phyloP scores from a whole-genome alignment of 768 basidiomycete species.

The Pulveroboletus sp. region DNA sequence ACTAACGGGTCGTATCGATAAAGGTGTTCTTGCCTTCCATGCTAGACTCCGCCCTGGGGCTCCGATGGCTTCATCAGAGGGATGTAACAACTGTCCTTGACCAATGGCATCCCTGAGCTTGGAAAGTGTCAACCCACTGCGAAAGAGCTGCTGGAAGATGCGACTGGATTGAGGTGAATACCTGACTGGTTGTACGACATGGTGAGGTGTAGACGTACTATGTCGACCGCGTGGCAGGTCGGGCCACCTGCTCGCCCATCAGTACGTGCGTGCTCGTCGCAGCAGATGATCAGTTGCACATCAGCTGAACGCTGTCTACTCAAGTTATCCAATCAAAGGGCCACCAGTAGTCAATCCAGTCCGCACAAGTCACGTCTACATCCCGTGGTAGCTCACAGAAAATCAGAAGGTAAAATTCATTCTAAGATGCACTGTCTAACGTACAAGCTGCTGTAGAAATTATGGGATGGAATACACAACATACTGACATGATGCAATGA shows the following conservation, averaged over 20 bases:
- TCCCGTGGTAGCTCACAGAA: background rate
- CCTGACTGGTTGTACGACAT: background rate
- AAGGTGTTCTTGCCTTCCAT: conserved; percentile 61
- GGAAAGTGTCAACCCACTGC: conserved; percentile 48
- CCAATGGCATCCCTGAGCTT: conserved; percentile 66
- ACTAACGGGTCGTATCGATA: conserved; percentile 11
- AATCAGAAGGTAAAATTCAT: conserved; percentile 9
- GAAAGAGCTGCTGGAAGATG: conserved; percentile 45
- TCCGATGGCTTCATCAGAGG: conserved; percentile 38
- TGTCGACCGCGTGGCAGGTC: conserved; percentile 21
- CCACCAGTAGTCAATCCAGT: background rate
- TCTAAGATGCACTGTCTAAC: conserved; percentile 30
- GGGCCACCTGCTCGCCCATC: conserved; percentile 25
- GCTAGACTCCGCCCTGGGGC: conserved; percentile 74
- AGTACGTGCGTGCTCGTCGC: background rate
- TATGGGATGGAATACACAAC: conserved; percentile 29
- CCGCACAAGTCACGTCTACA: background rate
- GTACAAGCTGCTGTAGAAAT: conserved; percentile 27
- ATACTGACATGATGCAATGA: conserved; percentile 29
- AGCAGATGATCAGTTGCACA: background rate
- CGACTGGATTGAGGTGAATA: conserved; percentile 27
- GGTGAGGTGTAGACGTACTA: conserved; percentile 18
- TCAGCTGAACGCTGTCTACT: background rate
- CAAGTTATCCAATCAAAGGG: background rate
- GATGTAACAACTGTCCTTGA: conserved; percentile 52